These are phyloP conservation scores for Lepiota venenata DNA, from an alignment of 768 basidiomycete genomes.

Conservation along the genomic window DNA sequence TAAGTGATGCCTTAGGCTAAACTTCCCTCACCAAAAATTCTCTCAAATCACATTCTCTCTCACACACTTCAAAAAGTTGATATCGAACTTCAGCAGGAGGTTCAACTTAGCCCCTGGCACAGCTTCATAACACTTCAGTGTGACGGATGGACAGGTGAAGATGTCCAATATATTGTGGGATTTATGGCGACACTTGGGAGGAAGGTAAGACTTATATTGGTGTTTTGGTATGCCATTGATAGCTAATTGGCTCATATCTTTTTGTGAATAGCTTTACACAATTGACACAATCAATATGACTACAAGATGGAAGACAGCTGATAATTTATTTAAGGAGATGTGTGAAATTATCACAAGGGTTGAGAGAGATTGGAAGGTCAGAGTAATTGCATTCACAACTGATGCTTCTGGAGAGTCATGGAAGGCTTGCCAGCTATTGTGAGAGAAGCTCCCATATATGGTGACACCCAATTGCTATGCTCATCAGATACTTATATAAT, in stretches of 20 bases:
- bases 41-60: slow-evolving; percentile 21
- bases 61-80: slow-evolving; percentile 20
- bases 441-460: slow-evolving; percentile 17
- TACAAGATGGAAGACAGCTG: slow-evolving; percentile 25
- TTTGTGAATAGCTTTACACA: slow-evolving; percentile 23
- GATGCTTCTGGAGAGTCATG: slow-evolving; percentile 35
- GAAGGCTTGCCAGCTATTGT: slow-evolving; percentile 20
- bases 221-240: too few relatives aligned
- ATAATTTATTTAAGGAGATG: slow-evolving; percentile 24
- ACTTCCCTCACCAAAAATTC: slow-evolving; percentile 18
- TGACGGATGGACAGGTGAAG: slow-evolving; percentile 33
- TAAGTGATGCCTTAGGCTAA: too few relatives aligned
- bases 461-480: slow-evolving; percentile 31
- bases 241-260: slow-evolving; percentile 1
- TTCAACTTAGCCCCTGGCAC: slow-evolving; percentile 18
- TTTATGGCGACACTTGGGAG: slow-evolving; percentile 30
- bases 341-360: slow-evolving; percentile 15
- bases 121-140: too few relatives aligned
- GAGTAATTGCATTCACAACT: slow-evolving; percentile 25
- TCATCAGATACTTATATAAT: slow-evolving; percentile 15
- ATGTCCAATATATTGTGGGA: slow-evolving; percentile 27
- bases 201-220: too few relatives aligned
- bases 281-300: slow-evolving; percentile 29
- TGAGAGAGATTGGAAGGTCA: slow-evolving; percentile 22
- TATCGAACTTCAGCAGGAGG: neutral